Base-by-base conservation (phyloP, 371 early-diverging fungal genomes). In the Actinomucor elegans region DNA sequence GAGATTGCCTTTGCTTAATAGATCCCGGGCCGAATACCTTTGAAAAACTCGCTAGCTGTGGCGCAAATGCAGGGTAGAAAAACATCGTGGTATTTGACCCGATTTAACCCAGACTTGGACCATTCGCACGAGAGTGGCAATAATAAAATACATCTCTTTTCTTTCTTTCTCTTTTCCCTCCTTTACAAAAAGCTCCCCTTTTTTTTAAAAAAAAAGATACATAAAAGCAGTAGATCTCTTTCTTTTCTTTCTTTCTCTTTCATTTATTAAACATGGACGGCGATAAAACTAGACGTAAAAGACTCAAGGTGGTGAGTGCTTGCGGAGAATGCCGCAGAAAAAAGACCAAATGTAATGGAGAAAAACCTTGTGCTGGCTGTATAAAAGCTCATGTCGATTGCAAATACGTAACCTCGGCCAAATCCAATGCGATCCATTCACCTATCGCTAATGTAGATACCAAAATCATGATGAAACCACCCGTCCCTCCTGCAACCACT, bases 1-100 rank as follows among this genome's bases (percentile, higher is more conserved):
- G 81, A 77, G 24, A 70, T 85, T 11, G 83, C 81, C 1, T 81
- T 79, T 67, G 66, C 6, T 15, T 27, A 26, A 52, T 17, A 1
- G 26, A 24, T 32, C 21, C 15, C 41, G 51, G 41, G 31, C 31
- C 15, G 33, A 38, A 42, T n/a, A 42, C 42, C 26, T 26, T 42
- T 21, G 7, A 42, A 42, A 26, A 26, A 21, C 49, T n/a, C n/a
- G n/a, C n/a, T 40, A 31, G 31, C 29, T 50, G 50, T 50, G 50
- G 50, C 50, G 50, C 50, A 50, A 50, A 50, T 50, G 50, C 50
- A 50, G 41, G 50, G 45, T 24, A n/a, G 33, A 34, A n/a, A 12
- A 18, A 52, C 28, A 52, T 48, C 55, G 54, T 54, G 54, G 28
- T 55, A 38, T 23, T 48, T 40, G 24, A 55, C 48, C 48, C 55